Evolutionary conservation across 2,329 filamentous ascomycete species (phyloP).

Genomic region (Didymella pomorum): DNA sequence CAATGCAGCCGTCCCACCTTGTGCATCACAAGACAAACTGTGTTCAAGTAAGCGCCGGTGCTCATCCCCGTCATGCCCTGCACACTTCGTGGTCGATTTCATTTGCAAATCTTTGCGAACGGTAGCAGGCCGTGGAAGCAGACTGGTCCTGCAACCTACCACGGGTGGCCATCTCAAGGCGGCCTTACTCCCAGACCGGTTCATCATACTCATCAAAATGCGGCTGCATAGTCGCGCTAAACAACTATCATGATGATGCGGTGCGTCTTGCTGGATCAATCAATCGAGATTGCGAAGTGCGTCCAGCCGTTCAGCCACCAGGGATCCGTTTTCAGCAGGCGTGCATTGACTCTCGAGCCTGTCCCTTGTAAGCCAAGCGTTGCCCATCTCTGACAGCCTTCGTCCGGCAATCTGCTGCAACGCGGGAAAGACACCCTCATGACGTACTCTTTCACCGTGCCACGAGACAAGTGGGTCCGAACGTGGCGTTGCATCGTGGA

Average conservation of each 20-base stretch:
- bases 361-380: conserved; percentile 25
- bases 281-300: conserved; percentile 40
- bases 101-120: conserved; percentile 26
- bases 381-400: conserved; percentile 41
- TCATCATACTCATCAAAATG: conserved; percentile 23
- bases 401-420: conserved; percentile 46
- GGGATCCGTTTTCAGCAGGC: conserved; percentile 25
- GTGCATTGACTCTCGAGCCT: conserved; percentile 10
- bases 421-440: conserved; percentile 45
- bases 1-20: conserved; percentile 29
- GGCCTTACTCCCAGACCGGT: conserved; percentile 20
- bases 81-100: conserved; percentile 23
- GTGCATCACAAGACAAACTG: conserved; percentile 42
- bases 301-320: conserved; percentile 28
- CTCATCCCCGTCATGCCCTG: conserved; percentile 21
- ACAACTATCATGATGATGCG: conserved; percentile 14
- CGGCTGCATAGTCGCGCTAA: neutral
- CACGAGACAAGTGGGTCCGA: conserved; percentile 50
- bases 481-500: conserved; percentile 47
- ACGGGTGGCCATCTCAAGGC: conserved; percentile 21
- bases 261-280: conserved; percentile 27
- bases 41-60: conserved; percentile 33
- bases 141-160: conserved; percentile 28
- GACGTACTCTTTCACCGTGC: conserved; percentile 45
- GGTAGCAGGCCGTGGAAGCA: conserved; percentile 29